A percentile compares a stretch with the other conserved stretches of the same genome.
phyloP scores from a whole-genome alignment of 2,329 filamentous ascomycete genomes.

The Curvularia hawaiiensis region DNA sequence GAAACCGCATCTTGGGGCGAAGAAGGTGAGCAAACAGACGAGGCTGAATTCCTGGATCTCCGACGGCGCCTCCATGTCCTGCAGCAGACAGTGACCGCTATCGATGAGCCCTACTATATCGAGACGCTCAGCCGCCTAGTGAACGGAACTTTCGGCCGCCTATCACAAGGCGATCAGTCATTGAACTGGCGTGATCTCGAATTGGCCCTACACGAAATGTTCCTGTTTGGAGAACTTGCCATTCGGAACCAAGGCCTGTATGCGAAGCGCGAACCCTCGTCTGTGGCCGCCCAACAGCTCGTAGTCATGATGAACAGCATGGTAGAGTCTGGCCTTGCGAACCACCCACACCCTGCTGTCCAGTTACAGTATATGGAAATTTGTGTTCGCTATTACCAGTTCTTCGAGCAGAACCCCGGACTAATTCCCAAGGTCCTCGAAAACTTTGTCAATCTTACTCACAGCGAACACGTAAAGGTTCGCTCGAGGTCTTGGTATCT shows the following conservation, averaged over 20 bases:
- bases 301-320: slow-evolving; percentile 94
- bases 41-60: slow-evolving; percentile 95
- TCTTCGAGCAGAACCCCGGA: slow-evolving; percentile 84
- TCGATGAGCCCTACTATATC: slow-evolving; percentile 87
- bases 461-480: slow-evolving; percentile 85
- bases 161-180: slow-evolving; percentile 71
- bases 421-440: slow-evolving; percentile 87
- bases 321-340: slow-evolving; percentile 90
- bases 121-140: slow-evolving; percentile 87
- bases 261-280: slow-evolving; percentile 80
- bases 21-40: slow-evolving; percentile 93
- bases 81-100: slow-evolving; percentile 89
- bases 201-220: slow-evolving; percentile 93
- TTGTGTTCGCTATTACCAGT: slow-evolving; percentile 88
- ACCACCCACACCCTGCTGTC: slow-evolving; percentile 87
- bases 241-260: slow-evolving; percentile 86
- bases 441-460: slow-evolving; percentile 87
- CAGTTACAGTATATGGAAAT: slow-evolving; percentile 98
- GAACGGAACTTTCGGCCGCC: slow-evolving; percentile 81
- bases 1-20: slow-evolving; percentile 93
- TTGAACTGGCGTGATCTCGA: slow-evolving; percentile 97
- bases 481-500: slow-evolving; percentile 95
- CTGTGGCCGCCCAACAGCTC: slow-evolving; percentile 78
- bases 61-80: slow-evolving; percentile 87
- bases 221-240: slow-evolving; percentile 92